Evolutionary conservation across 805 yeast species (phyloP).

Genomic region (Starmerella bacillaris): DNA sequence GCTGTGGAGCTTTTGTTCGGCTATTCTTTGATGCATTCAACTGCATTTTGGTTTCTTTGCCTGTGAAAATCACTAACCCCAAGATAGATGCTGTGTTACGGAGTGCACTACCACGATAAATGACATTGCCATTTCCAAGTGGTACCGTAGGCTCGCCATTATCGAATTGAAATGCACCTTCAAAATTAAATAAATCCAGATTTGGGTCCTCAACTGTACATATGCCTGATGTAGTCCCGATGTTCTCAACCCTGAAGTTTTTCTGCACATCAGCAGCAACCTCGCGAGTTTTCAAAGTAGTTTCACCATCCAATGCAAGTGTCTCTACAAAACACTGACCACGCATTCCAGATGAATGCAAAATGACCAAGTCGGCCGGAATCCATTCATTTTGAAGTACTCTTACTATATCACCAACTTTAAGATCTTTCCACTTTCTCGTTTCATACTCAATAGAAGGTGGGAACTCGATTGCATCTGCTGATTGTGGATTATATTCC

Average conservation of each 20-base stretch:
- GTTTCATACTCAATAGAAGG: slow-evolving; percentile 19
- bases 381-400: slow-evolving; percentile 73
- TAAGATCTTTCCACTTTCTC: slow-evolving; percentile 52
- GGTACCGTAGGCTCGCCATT: slow-evolving; percentile 30
- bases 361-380: slow-evolving; percentile 73
- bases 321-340: slow-evolving; percentile 74
- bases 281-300: slow-evolving; percentile 60
- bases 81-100: slow-evolving; percentile 61
- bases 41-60: slow-evolving; percentile 88
- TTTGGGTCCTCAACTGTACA: slow-evolving; percentile 81
- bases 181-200: slow-evolving; percentile 74
- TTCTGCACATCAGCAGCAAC: slow-evolving; percentile 50
- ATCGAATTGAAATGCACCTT: slow-evolving; percentile 36
- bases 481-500: not conserved
- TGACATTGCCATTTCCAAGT: slow-evolving; percentile 61
- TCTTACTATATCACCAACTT: slow-evolving; percentile 73
- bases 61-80: slow-evolving; percentile 80
- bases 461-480: not conserved
- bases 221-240: slow-evolving; percentile 22
- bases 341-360: slow-evolving; percentile 40
- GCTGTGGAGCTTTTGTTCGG: slow-evolving; percentile 79
- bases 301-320: slow-evolving; percentile 96
- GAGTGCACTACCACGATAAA: slow-evolving; percentile 76
- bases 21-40: slow-evolving; percentile 88
- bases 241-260: slow-evolving; percentile 24